A percentile compares a stretch with the other conserved stretches of the same genome.
Conservation (phyloP, 225 moss, liverwort and hornwort species). For the Anthoceros angustus region DNA sequence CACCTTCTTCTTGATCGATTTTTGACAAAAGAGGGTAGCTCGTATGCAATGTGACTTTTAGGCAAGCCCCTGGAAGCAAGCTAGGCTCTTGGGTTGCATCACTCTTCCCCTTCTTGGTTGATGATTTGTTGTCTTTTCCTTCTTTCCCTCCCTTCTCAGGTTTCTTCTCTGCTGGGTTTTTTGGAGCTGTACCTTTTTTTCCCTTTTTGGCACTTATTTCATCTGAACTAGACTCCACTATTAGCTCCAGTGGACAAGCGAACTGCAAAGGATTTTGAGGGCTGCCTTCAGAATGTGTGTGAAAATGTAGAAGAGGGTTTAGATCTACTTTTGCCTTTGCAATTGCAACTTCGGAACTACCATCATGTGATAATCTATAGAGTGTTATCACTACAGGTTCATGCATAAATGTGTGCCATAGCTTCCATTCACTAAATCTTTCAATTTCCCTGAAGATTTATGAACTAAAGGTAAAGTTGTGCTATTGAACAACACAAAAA, state of each 20-base stretch:
- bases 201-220: neutral
- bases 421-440: conserved; percentile 13
- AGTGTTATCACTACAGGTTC: neutral
- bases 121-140: neutral
- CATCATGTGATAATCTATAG: neutral
- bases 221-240: neutral
- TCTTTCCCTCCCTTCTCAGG: neutral
- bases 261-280: neutral
- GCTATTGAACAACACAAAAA: too few species aligned
- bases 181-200: neutral
- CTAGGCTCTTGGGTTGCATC: conserved; percentile 13
- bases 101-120: neutral
- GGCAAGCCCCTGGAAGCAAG: conserved; percentile 27
- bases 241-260: neutral
- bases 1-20: conserved; percentile 29
- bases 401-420: conserved; percentile 5
- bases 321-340: neutral
- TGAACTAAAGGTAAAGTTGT: neutral
- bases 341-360: conserved; percentile 1
- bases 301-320: neutral
- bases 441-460: neutral
- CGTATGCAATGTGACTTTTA: conserved; percentile 30
- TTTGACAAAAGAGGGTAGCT: conserved; percentile 41
- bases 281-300: neutral
- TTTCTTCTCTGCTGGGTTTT: neutral